A percentile compares a stretch with the other conserved stretches of the same genome.
Evolutionary conservation across 306 rosid genomes (phyloP).

Genomic region (Rubus parviflorus): DNA sequence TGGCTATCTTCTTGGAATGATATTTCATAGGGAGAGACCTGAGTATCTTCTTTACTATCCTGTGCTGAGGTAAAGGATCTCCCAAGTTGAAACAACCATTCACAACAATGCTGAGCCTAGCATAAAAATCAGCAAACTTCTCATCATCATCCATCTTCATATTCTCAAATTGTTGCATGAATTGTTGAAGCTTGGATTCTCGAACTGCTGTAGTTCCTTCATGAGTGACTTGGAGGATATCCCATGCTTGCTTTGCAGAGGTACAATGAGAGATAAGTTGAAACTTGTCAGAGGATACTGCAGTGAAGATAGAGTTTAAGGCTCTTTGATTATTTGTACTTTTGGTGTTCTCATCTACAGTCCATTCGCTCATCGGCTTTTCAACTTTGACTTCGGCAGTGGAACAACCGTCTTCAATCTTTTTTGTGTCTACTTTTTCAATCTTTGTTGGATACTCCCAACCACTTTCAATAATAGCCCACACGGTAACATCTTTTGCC

Average conservation of each 20-base stretch:
- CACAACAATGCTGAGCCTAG: not conserved
- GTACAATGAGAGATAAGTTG: not conserved
- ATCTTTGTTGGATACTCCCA: not conserved
- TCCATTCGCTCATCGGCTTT: not conserved
- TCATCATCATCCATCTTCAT: not conserved
- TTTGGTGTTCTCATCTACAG: not conserved
- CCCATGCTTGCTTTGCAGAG: not conserved
- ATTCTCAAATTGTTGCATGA: not conserved
- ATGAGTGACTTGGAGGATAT: not conserved
- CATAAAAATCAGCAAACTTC: not conserved
- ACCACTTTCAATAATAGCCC: not conserved
- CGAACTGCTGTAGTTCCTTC: not conserved
- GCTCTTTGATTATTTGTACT: not conserved
- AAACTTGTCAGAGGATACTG: not conserved
- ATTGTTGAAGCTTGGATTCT: not conserved
- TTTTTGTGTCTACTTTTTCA: no score
- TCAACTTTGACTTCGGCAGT: not conserved
- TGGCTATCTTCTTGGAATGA: no score
- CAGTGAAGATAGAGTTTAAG: no score
- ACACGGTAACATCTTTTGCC: not conserved
- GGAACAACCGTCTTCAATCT: no score
- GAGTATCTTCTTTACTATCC: no score
- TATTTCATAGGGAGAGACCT: no score
- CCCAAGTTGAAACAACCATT: no score
- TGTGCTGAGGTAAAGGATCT: no score